Evolutionary conservation across 768 basidiomycete genomes (phyloP).

Genomic region (Infundibulicybe gibba): DNA sequence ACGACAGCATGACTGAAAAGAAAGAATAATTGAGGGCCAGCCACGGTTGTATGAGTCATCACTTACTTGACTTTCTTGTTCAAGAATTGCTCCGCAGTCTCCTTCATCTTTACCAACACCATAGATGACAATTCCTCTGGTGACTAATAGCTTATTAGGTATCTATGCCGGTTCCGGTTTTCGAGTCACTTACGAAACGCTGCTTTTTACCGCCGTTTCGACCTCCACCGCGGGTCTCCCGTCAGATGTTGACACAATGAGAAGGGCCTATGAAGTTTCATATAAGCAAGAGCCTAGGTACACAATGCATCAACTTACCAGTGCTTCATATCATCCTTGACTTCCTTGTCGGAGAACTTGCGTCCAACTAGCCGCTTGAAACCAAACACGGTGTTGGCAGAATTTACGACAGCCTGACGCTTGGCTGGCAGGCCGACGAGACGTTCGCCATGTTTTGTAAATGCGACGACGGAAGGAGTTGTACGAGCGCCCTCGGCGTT

Average conservation of each 20-base stretch:
- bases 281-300: neutral
- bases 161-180: neutral
- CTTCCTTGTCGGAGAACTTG: conserved; percentile 89
- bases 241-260: conserved; percentile 69
- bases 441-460: conserved; percentile 97
- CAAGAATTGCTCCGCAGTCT: conserved; percentile 90
- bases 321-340: conserved; percentile 84
- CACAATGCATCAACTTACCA: conserved; percentile 45
- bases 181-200: conserved; percentile 53
- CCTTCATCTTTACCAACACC: conserved; percentile 90
- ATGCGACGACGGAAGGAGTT: conserved; percentile 97
- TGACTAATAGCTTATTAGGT: conserved; percentile 46
- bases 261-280: conserved; percentile 60
- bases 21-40: neutral
- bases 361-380: conserved; percentile 96
- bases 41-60: neutral
- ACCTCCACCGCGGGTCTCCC: conserved; percentile 81
- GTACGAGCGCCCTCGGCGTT: conserved; percentile 97
- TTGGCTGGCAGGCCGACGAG: conserved; percentile 95
- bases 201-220: conserved; percentile 85
- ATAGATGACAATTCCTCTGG: conserved; percentile 85
- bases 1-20: conserved; percentile 73
- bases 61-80: conserved; percentile 94
- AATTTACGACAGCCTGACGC: conserved; percentile 96
- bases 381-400: conserved; percentile 88